Base-by-base conservation (phyloP, 169 alveolate species). In the Perkinsus chesapeaki region DNA sequence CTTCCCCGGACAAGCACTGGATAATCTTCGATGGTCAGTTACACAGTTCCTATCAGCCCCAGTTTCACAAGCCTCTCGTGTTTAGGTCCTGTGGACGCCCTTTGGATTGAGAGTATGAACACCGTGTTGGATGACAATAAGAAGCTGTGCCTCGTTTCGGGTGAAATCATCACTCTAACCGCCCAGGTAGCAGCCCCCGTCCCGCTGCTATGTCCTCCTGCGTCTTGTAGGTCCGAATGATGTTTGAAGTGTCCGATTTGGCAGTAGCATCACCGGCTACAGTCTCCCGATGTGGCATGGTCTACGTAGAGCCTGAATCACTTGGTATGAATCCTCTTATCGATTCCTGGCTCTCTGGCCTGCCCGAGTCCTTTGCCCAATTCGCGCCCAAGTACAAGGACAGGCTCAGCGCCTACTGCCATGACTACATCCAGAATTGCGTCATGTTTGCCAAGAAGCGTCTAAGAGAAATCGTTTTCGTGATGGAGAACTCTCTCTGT, bases 41-140 rank as follows among this genome's bases (percentile, higher is more conserved):
- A 27, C 23, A 16, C 12, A 60, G 82, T 9, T 60, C 3, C 31
- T 60, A 7, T 60, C 27, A 16, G 60, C 12, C 27, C 37, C 7
- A 1, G 31, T 0, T 16, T 12, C 82, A 1, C 12, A 1, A n/a
- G n/a, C n/a, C n/a, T n/a, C n/a, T n/a, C n/a, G n/a, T n/a, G n/a
- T n/a, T 9, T 34, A 60, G 82, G 99, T 0, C 99, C 99, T 7
- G 98, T 98, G 31, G 97, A 97, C 96, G 97, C 99, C 34, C 93
- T 97, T 73, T 98, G 99, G 98, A 97, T 98, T 39, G 99, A 98
- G 94, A 97, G 97, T 92, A 98, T 98, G 98, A 98, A 98, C 95
- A 97, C 98, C 73, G 99, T 98, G 34, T 95, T 98, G 36, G 99
- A 98, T 94, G 99, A 98, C 94, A 96, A 96, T 91, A 98, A 96